Evolutionary conservation across 176 grass and related monocot genomes (phyloP), one percentile per base, ranked within the genome.

Genomic region (Zea luxurians): DNA sequence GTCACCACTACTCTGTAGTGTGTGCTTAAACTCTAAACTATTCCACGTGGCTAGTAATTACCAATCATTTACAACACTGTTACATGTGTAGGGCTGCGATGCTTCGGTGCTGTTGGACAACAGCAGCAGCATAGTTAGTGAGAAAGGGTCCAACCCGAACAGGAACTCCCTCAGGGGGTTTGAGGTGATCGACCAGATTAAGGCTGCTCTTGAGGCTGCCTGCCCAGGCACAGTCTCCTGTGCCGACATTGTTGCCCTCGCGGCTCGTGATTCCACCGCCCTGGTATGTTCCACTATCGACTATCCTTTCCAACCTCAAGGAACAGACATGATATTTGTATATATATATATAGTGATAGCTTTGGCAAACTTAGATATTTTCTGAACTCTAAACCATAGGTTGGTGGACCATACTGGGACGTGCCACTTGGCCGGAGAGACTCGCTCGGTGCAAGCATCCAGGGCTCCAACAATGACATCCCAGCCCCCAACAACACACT

Each of bases 401-500:
- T 87, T 48, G 96, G 96, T 37, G 96, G 96, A 15, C 96, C 89
- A 4, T 73, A 57, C 83, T 95, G 90, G 90, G 96, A 89, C 0
- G 96, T 99, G n/a, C 88, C 92, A 27, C 92, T 99, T 9, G 96
- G 96, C 43, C 91, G 96, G 37, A 85, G 88, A 37, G 96, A 99
- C 74, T 99, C 96, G 0, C 77, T 92, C 15, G 85, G 71, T 5
- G 96, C 96, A 10, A 99, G 88, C 63, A 72, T 95, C 40, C 89
- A 91, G 38, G 92, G 92, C 44, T 99, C 96, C 16, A 99, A 99
- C 86, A 90, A 95, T 72, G 84, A 92, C 62, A 91, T 99, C 73
- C 96, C 96, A 18, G 96, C 92, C 2, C 96, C 96, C 54, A 99
- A 99, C 85, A 89, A 92, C 86, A 99, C 96, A 18, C 90, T 99